phyloP scores from a whole-genome alignment of 768 basidiomycete species.

The Kwoniella dejecticola region DNA sequence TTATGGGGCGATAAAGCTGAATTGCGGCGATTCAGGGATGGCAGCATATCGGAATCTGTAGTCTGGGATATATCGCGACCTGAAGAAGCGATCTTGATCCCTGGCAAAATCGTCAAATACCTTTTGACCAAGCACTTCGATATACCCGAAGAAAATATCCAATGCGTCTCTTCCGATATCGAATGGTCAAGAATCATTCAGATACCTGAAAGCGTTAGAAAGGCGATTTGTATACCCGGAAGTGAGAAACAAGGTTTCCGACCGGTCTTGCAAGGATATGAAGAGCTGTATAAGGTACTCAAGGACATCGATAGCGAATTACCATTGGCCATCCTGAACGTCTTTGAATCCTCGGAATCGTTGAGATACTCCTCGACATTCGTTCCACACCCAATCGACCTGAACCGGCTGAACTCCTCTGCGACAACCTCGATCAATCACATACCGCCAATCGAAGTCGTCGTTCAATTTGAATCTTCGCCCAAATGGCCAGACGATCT shows the following conservation, averaged over 20 bases:
- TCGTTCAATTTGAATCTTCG: slow-evolving; percentile 89
- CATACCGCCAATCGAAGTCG: slow-evolving; percentile 68
- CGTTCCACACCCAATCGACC: slow-evolving; percentile 72
- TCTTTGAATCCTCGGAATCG: slow-evolving; percentile 71
- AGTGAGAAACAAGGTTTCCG: slow-evolving; percentile 56
- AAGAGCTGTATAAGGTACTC: slow-evolving; percentile 71
- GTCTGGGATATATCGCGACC: slow-evolving; percentile 84
- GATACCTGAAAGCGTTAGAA: slow-evolving; percentile 53
- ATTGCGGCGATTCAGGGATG: slow-evolving; percentile 92
- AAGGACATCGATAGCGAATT: slow-evolving; percentile 71
- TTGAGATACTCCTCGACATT: slow-evolving; percentile 81
- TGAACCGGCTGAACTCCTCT: slow-evolving; percentile 57
- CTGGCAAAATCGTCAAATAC: slow-evolving; percentile 71
- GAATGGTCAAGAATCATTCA: slow-evolving; percentile 45
- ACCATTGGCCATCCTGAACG: slow-evolving; percentile 74
- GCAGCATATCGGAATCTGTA: slow-evolving; percentile 87
- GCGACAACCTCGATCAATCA: slow-evolving; percentile 64
- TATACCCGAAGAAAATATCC: slow-evolving; percentile 56
- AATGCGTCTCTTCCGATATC: slow-evolving; percentile 33
- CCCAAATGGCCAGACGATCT: slow-evolving; percentile 94
- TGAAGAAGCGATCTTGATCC: slow-evolving; percentile 79
- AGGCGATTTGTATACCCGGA: slow-evolving; percentile 51
- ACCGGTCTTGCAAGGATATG: slow-evolving; percentile 73
- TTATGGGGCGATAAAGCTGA: slow-evolving; percentile 94
- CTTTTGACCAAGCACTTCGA: slow-evolving; percentile 75